A percentile compares a stretch with the other conserved stretches of the same genome.
Conservation (phyloP, 495 filamentous ascomycete genomes). For the Hypoxylon trugodes region DNA sequence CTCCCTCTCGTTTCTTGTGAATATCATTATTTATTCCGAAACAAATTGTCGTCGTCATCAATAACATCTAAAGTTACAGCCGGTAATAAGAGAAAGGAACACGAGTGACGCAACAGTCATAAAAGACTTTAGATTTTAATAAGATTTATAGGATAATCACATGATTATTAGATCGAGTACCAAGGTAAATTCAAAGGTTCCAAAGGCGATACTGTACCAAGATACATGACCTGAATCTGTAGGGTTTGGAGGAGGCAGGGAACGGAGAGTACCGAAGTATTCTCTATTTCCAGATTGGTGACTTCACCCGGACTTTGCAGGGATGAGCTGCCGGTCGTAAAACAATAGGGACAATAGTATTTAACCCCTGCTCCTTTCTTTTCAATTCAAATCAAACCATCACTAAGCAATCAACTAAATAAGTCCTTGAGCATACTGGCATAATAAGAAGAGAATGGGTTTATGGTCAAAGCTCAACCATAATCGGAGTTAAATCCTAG, state of each 20-base stretch:
- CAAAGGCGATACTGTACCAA: constrained; percentile 12
- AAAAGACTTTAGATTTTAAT: constrained; percentile 12
- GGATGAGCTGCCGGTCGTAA: too few species aligned
- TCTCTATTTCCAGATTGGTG: constrained; percentile 9
- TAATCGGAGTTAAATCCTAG: neutral
- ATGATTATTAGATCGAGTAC: too few species aligned
- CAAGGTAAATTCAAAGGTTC: too few species aligned
- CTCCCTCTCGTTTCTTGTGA: neutral
- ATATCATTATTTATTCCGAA: neutral
- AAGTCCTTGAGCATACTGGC: neutral
- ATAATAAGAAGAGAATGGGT: constrained; percentile 1
- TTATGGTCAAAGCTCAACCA: constrained; percentile 9
- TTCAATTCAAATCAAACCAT: constrained; percentile 5
- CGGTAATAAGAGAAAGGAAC: neutral
- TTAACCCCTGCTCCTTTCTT: constrained; percentile 23
- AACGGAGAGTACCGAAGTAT: too few species aligned
- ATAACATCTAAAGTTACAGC: neutral
- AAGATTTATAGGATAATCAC: constrained; percentile 21
- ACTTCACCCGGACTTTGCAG: constrained; percentile 3
- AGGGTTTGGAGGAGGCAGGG: too few species aligned
- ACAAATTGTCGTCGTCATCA: neutral
- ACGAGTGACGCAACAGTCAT: neutral
- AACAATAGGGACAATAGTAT: too few species aligned
- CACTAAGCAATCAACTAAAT: neutral
- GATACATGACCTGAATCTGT: neutral